Conservation (phyloP, 441 rosid species). For the Macaranga tanarius region DNA sequence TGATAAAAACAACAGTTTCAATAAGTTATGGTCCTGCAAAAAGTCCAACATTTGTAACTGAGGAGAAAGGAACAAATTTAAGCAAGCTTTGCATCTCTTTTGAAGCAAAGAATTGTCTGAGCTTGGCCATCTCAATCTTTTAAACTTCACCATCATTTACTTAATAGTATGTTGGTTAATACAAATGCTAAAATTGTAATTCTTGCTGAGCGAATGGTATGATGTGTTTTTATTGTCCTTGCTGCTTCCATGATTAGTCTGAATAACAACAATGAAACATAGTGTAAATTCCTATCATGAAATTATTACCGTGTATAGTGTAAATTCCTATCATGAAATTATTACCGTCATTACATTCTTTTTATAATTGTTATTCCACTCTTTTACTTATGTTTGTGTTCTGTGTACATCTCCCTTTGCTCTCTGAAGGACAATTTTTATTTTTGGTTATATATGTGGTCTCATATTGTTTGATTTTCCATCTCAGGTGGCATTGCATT, state of each 20-base stretch:
- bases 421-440: not conserved
- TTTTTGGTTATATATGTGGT: constrained; percentile 9
- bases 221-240: not conserved
- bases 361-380: not conserved
- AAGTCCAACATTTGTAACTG: not conserved
- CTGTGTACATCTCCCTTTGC: no score
- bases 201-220: not conserved
- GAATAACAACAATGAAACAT: not conserved
- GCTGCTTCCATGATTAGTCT: not conserved
- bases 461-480: constrained; percentile 23
- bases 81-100: not conserved
- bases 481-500: constrained; percentile 82
- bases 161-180: not conserved
- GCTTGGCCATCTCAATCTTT: not conserved
- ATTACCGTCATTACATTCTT: not conserved
- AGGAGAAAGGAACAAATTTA: not conserved
- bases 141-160: not conserved
- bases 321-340: not conserved
- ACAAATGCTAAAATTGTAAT: not conserved
- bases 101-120: not conserved
- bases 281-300: not conserved
- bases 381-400: not conserved
- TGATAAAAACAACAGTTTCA: not conserved
- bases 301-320: not conserved
- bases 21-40: not conserved